Evolutionary conservation across 305 asterid species (phyloP), one percentile per base, ranked within the genome.

Genomic region (Fraxinus ornus): DNA sequence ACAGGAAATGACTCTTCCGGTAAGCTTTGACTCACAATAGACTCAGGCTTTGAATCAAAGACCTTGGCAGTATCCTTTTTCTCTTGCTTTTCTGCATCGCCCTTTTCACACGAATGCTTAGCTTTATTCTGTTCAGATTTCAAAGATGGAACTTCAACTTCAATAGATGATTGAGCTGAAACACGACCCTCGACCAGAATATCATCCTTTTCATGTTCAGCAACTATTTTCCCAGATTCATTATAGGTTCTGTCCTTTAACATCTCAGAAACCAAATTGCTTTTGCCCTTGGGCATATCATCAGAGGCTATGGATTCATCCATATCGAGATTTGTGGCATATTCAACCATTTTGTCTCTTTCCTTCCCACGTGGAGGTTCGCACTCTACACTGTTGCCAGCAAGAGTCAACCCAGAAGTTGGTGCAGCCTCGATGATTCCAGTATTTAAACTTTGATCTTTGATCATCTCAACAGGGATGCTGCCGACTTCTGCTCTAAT

Each of bases 281-380:
- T 79, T 44, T 52, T 78, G 77, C 62, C 35, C 24, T 78, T 75
- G 4, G 81, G 79, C 82, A 55, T 28, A 75, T 71, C 60, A 73
- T 13, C 76, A 49, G 17, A 17, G 47, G 62, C 72, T 70, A 22
- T 52, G 49, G 81, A 60, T 72, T 36, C 87, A 75, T 70, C 83
- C 77, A 72, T 76, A 77, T 39, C 68, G 79, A 82, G 57, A 68
- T 75, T 80, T 66, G 70, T 64, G 2, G 83, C 76, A 80, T 85
- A 68, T 78, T 78, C 85, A 24, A 36, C 41, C 26, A 47, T 39
- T n/a, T 47, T 35, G 37, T 17, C 87, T 5, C 73, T 83, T 73
- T 89, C 84, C 35, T 84, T 85, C 66, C 64, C 83, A 82, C 47
- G 37, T 72, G 76, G 84, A 71, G 73, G 41, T 52, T 49, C 85